These are phyloP conservation scores for Trypanosoma avium DNA, from an alignment of 208 protist species.

Conservation along the genomic window DNA sequence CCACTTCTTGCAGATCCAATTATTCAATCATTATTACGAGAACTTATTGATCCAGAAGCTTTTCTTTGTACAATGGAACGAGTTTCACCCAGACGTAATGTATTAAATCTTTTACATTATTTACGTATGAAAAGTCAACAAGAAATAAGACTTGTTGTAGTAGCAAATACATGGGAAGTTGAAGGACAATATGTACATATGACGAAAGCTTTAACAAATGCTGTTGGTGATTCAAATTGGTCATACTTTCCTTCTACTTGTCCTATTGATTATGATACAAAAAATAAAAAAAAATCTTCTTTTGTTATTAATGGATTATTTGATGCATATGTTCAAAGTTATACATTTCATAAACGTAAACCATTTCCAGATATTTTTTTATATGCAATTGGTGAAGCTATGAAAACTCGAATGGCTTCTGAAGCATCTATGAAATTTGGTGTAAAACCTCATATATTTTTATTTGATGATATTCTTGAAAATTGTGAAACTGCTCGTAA, in stretches of 20 bases:
- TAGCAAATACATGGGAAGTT: slow-evolving; percentile 75
- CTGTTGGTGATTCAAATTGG: slow-evolving; percentile 38
- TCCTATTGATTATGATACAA: slow-evolving; percentile 62
- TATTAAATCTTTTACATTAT: slow-evolving; percentile 80
- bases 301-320: slow-evolving; percentile 76
- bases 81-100: slow-evolving; percentile 74
- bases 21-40: slow-evolving; percentile 58
- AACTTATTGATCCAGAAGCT: slow-evolving; percentile 67
- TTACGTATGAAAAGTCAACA: slow-evolving; percentile 73
- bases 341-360: slow-evolving; percentile 73
- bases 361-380: slow-evolving; percentile 80
- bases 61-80: slow-evolving; percentile 77
- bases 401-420: slow-evolving; percentile 42
- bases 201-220: slow-evolving; percentile 37
- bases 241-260: slow-evolving; percentile 50
- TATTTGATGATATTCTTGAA: slow-evolving; percentile 68
- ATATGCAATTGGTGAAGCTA: slow-evolving; percentile 57
- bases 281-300: slow-evolving; percentile 26
- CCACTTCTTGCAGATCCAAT: slow-evolving; percentile 63
- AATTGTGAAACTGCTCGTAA: slow-evolving; percentile 66
- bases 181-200: slow-evolving; percentile 81
- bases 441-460: slow-evolving; percentile 72
- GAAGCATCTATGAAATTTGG: slow-evolving; percentile 61
- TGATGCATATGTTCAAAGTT: slow-evolving; percentile 74
- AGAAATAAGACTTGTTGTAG: slow-evolving; percentile 72